These are phyloP conservation scores for Ustulina deusta DNA, from an alignment of 2,329 filamentous ascomycete species.

Conservation along the genomic window DNA sequence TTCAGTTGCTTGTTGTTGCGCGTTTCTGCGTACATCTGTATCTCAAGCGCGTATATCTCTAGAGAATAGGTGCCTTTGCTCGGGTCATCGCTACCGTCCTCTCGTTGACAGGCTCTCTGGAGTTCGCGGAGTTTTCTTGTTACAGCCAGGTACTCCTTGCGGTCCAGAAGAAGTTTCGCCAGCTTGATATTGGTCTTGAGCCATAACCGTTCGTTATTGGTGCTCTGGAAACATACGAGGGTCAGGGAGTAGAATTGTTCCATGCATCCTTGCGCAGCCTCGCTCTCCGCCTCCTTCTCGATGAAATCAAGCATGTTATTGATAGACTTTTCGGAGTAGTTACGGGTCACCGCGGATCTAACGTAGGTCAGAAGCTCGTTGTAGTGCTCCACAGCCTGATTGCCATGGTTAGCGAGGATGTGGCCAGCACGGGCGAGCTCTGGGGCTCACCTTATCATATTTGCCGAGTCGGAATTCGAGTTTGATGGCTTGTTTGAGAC, in stretches of 20 bases:
- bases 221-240: constrained; percentile 93
- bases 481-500: constrained; percentile 97
- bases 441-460: constrained; percentile 76
- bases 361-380: constrained; percentile 96
- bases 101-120: constrained; percentile 86
- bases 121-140: constrained; percentile 88
- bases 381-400: constrained; percentile 89
- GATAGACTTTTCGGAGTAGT: constrained; percentile 99
- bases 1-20: constrained; percentile 98
- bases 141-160: constrained; percentile 85
- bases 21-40: constrained; percentile 98
- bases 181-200: constrained; percentile 99
- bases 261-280: constrained; percentile 81
- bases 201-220: constrained; percentile 97
- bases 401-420: constrained; percentile 42
- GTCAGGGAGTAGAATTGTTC: constrained; percentile 96
- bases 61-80: constrained; percentile 97
- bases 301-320: constrained; percentile 99
- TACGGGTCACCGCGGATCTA: constrained; percentile 94
- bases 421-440: constrained; percentile 4
- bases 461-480: constrained; percentile 92
- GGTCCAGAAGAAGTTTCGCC: constrained; percentile 88
- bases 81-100: constrained; percentile 89
- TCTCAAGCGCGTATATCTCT: constrained; percentile 96
- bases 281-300: constrained; percentile 83